These are phyloP conservation scores for Cucurbita pepo DNA, from an alignment of 306 rosid genomes.

Conservation along the genomic window DNA sequence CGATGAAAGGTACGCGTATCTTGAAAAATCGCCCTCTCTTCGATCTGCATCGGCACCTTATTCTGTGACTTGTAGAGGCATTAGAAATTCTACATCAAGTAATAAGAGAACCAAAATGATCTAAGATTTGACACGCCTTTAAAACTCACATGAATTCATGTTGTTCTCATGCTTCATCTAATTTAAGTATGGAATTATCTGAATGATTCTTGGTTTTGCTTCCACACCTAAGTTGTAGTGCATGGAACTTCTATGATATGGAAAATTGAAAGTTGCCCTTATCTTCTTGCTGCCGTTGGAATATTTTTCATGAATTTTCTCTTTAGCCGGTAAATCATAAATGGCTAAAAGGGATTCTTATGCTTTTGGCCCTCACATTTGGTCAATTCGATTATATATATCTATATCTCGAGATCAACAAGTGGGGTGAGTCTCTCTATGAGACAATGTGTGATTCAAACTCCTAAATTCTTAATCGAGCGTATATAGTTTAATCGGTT, in stretches of 20 bases:
- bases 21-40: slow-evolving; percentile 72
- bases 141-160: background rate
- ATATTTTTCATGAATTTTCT: background rate
- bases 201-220: background rate
- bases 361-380: background rate
- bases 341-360: background rate
- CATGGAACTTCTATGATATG: background rate
- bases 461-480: background rate
- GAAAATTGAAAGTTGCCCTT: background rate
- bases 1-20: slow-evolving; percentile 48
- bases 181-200: background rate
- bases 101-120: slow-evolving; percentile 35
- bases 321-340: background rate
- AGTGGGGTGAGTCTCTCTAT: too few relatives aligned
- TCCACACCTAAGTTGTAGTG: too few relatives aligned
- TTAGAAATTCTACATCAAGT: slow-evolving; percentile 44
- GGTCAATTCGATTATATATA: background rate
- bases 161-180: background rate
- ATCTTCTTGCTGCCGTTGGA: background rate
- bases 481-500: too few relatives aligned
- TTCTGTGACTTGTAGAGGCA: slow-evolving; percentile 52
- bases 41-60: slow-evolving; percentile 59
- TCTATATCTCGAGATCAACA: too few relatives aligned
- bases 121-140: slow-evolving; percentile 12
- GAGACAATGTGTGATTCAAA: too few relatives aligned